Base-by-base conservation (phyloP, 106 monocot genomes). In the Posidonia australis region DNA sequence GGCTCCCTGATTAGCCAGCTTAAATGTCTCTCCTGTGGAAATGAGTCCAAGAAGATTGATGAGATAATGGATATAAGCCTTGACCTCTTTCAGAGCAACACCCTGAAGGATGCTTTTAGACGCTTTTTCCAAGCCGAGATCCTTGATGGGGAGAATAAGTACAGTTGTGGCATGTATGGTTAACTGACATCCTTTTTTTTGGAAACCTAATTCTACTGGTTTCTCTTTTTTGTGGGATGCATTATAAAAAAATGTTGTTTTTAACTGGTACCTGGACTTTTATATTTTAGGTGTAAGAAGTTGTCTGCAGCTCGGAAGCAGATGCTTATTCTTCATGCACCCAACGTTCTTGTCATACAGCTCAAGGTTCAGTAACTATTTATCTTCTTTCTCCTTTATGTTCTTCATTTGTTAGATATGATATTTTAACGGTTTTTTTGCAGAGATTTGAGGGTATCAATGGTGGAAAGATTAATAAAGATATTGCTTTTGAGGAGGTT, bases 11-110 rank as follows among this genome's bases (percentile, higher is more conserved):
- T 96, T 10, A 96, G 90, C 69, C 94, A 96, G 64, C 80, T 96
- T 63, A 96, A 84, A 64, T 96, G 94, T 71, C 67, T 96, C 21
- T 66, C 80, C 14, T 90, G 94, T 70, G 83, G 82, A 62, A 81
- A 72, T 28, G 90, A 86, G 51, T 90, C 86, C 5, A 90, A 90
- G 63, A 96, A 90, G 78, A 80, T 77, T 1, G 94, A 96, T 53
- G 90, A 96, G 72, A 96, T 96, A 61, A 89, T 96, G 86, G 94
- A 96, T 53, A 68, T 96, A 70, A 90, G 94, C 64, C 86, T 96
- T 6, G 94, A 96, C 42, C 69, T 96, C 17, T 80, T 67, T 47
- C 82, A 84, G 73, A 80, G 77, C 46, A 84, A 61, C 46, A 80
- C 90, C 3, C 52, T 96, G 61, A 74, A 69, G 54, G 86, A 96